Percentiles rank a stretch among this genome's conserved stretches.
Conservation (phyloP, 352 stramenopile species). For the Bremia lactucae region DNA sequence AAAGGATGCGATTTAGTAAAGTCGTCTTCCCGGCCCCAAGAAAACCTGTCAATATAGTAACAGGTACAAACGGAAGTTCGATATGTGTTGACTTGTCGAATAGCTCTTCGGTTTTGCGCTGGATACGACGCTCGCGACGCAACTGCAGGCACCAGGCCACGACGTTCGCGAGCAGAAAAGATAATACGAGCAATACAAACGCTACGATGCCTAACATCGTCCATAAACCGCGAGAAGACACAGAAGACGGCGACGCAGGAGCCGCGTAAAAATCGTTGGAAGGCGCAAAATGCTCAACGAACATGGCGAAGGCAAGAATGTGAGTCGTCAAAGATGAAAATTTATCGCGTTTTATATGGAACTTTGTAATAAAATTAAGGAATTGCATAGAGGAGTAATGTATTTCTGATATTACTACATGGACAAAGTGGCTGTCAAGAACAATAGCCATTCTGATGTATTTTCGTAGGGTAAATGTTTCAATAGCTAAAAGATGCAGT, state of each 20-base stretch:
- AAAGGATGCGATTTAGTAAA: constrained; percentile 92
- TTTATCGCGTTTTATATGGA: no score
- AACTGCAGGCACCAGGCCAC: constrained; percentile 60
- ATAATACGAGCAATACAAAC: constrained; percentile 30
- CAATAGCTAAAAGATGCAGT: no score
- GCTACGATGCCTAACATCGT: constrained; percentile 23
- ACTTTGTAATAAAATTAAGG: no score
- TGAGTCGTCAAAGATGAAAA: no score
- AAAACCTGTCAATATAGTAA: constrained; percentile 93
- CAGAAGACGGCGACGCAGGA: constrained; percentile 1
- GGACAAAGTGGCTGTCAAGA: no score
- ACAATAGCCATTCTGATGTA: no score
- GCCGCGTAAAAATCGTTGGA: background rate
- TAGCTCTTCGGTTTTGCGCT: constrained; percentile 40
- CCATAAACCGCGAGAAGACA: constrained; percentile 16
- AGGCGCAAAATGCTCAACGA: no score
- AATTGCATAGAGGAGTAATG: no score
- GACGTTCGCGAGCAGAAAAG: constrained; percentile 44
- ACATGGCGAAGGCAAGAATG: no score
- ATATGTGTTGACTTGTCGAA: constrained; percentile 9
- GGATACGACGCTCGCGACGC: constrained; percentile 46
- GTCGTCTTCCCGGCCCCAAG: constrained; percentile 94
- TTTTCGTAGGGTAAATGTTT: no score
- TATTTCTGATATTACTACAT: no score
- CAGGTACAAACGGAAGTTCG: constrained; percentile 30